A percentile compares a stretch with the other conserved stretches of the same genome.
phyloP scores from a whole-genome alignment of 2,329 filamentous ascomycete genomes.

The Botrytis aclada region DNA sequence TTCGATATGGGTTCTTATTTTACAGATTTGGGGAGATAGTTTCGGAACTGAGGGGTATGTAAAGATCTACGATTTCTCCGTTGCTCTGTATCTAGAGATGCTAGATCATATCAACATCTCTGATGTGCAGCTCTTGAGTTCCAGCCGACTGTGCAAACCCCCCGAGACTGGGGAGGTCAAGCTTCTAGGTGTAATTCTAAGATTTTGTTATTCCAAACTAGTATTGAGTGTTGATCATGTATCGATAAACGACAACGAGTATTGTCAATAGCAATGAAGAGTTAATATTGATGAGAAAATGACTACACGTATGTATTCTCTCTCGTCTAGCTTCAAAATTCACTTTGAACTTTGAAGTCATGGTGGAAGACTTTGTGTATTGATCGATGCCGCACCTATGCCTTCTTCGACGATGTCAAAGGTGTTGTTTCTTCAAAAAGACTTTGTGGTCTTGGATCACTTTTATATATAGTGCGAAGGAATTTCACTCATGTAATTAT shows the following conservation, averaged over 20 bases:
- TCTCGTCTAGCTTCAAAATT: not conserved
- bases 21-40: not conserved
- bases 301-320: fast-evolving
- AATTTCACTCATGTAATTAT: not conserved
- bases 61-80: not conserved
- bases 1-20: not conserved
- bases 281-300: not conserved
- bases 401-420: not conserved
- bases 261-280: too few relatives aligned
- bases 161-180: too few relatives aligned
- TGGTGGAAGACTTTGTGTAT: not conserved
- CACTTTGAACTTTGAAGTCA: not conserved
- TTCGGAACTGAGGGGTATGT: not conserved
- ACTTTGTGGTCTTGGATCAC: not conserved
- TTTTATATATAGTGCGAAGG: not conserved
- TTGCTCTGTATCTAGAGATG: too few relatives aligned
- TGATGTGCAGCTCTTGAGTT: too few relatives aligned
- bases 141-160: too few relatives aligned
- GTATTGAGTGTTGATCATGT: not conserved
- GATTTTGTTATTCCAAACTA: too few relatives aligned
- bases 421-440: not conserved
- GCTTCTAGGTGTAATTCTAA: too few relatives aligned
- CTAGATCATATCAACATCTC: too few relatives aligned
- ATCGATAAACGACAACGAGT: not conserved
- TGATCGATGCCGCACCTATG: fast-evolving